phyloP scores from a whole-genome alignment of 257 asterid species.

The Vinca minor region DNA sequence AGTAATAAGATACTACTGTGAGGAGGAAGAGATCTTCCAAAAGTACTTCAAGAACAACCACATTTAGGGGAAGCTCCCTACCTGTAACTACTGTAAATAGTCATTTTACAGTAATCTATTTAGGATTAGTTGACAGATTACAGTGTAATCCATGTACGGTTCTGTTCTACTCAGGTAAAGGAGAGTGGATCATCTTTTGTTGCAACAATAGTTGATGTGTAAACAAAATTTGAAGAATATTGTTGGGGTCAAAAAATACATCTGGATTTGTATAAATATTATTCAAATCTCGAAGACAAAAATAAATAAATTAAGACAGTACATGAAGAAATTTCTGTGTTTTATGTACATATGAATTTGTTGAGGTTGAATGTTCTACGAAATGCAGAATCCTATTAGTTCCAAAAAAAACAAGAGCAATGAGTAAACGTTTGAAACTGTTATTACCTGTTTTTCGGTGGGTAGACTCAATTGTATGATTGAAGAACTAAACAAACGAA shows the following conservation, averaged over 20 bases:
- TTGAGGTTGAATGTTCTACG: not conserved
- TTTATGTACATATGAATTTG: not conserved
- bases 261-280: no score
- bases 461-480: not conserved
- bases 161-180: not conserved
- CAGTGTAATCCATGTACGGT: not conserved
- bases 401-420: no score
- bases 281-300: not conserved
- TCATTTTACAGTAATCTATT: not conserved
- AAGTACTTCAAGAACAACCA: no score
- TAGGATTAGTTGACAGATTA: not conserved
- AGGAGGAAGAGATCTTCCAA: slow-evolving; percentile 26
- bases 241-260: no score
- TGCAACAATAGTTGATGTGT: no score
- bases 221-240: no score
- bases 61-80: slow-evolving; percentile 3
- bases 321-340: not conserved
- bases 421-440: not conserved
- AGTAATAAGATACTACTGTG: slow-evolving; percentile 41
- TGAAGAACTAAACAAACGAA: not conserved
- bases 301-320: no score
- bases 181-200: not conserved
- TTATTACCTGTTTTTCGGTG: not conserved
- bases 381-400: no score
- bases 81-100: not conserved